phyloP scores from a whole-genome alignment of 179 eudicot species.

The Nepenthes alata region DNA sequence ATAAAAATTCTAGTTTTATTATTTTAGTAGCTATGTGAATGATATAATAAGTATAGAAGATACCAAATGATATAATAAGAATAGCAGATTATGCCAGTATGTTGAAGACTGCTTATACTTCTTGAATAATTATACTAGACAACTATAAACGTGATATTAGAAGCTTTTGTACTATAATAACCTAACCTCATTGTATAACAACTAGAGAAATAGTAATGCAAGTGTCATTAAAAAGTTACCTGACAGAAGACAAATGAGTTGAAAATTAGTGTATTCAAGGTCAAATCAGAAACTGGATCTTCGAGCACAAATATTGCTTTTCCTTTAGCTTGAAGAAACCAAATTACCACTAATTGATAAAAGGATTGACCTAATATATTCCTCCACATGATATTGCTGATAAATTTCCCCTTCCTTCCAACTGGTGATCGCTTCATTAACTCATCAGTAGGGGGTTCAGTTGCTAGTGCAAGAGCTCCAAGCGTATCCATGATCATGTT shows the following conservation, averaged over 20 bases:
- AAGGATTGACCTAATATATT: conserved; percentile 77
- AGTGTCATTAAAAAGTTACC: conserved; percentile 22
- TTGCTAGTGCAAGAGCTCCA: conserved; percentile 84
- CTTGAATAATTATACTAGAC: too few relatives aligned
- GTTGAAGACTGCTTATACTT: too few relatives aligned
- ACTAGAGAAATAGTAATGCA: too few relatives aligned
- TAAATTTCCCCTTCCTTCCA: conserved; percentile 66
- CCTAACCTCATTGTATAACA: too few relatives aligned
- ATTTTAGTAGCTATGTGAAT: too few relatives aligned
- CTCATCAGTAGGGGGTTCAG: conserved; percentile 83
- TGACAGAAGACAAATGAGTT: conserved; percentile 89
- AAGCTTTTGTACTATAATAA: too few relatives aligned
- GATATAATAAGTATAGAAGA: neutral
- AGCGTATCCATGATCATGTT: conserved; percentile 90
- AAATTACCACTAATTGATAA: conserved; percentile 64
- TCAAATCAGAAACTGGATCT: conserved; percentile 37
- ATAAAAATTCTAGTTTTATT: too few relatives aligned
- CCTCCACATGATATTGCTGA: conserved; percentile 89
- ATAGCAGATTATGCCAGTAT: too few relatives aligned
- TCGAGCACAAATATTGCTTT: conserved; percentile 35
- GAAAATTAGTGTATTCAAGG: conserved; percentile 79
- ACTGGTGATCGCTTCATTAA: conserved; percentile 75
- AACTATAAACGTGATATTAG: too few relatives aligned
- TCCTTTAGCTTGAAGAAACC: conserved; percentile 69
- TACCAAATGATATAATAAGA: too few relatives aligned